Base-by-base conservation (phyloP, 2,329 filamentous ascomycete genomes). In the Fusarium goolgardi region DNA sequence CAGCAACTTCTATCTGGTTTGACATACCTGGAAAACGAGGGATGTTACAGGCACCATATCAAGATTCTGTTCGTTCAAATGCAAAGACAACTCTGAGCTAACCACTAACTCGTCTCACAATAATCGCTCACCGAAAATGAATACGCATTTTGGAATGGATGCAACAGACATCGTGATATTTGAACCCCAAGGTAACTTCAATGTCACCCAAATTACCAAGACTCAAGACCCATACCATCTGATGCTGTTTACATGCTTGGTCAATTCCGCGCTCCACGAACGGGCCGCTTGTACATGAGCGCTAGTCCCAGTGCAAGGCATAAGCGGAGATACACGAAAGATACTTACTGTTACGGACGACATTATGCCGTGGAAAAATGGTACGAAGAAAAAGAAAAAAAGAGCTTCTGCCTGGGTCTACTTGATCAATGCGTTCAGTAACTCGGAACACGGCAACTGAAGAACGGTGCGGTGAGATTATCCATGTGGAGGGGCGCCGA, bases 391-490 rank as follows among this genome's bases (percentile, higher is more conserved):
- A 43, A 54, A 18, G 31, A 41, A 53, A 54, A 18, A 34, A 41
- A 53, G 27, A 37, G 45, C 44, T 64, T 27, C 23, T 27, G 31
- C 35, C 46, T 27, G 18, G 32, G 50, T 53, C 29, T 45, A 20
- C 27, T 65, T 44, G 37, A 59, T 44, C 63, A 59, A 55, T 59
- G 67, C 58, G 54, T 40, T n/a, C 47, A 35, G n/a, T 43, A 61
- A 57, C 69, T 74, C 72, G 72, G 72, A 74, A 74, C 72, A 74
- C 72, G 72, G 72, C 72, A 74, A 69, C 40, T 70, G 27, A 58
- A 59, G 47, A 61, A 59, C 59, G 64, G 69, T 71, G 67, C 63
- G 69, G 72, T 74, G 71, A 71, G 67, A 71, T 74, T 70, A 59
- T 59, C 70, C 58, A 37, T 55, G 71, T 73, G 71, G 71, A 70